These are phyloP conservation scores for Vigna angularis DNA, from an alignment of 306 rosid genomes.

Conservation along the genomic window DNA sequence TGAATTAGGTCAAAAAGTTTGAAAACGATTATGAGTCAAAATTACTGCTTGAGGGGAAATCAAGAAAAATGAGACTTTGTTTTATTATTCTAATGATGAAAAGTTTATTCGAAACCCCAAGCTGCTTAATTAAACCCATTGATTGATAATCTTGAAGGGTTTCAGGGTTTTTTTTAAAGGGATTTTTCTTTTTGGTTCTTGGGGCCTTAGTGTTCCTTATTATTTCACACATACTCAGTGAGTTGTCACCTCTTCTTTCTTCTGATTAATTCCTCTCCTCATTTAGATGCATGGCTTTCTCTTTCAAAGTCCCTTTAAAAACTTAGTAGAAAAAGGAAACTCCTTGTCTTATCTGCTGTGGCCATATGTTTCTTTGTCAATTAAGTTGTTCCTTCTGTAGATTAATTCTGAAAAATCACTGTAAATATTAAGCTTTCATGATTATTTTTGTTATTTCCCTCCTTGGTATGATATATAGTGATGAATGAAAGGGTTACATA, in stretches of 20 bases:
- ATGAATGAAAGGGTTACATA: slow-evolving; percentile 15
- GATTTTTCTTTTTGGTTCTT: slow-evolving; percentile 6
- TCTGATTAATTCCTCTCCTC: slow-evolving; percentile 25
- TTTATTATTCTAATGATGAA: slow-evolving; percentile 34
- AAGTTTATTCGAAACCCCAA: slow-evolving; percentile 27
- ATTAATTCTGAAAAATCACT: slow-evolving; percentile 17
- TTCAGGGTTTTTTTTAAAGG: slow-evolving; percentile 6
- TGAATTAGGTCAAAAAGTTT: slow-evolving; percentile 48
- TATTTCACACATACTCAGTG: slow-evolving; percentile 5
- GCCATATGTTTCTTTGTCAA: slow-evolving; percentile 30
- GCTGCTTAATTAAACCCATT: neutral
- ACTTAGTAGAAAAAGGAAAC: slow-evolving; percentile 36
- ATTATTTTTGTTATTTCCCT: slow-evolving; percentile 21
- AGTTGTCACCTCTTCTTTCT: slow-evolving; percentile 32
- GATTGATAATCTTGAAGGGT: slow-evolving; percentile 25
- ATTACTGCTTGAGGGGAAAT: slow-evolving; percentile 19
- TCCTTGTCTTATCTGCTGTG: slow-evolving; percentile 27
- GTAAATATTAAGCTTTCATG: neutral
- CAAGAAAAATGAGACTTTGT: slow-evolving; percentile 5
- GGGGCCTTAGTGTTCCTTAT: slow-evolving; percentile 23
- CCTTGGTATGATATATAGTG: neutral
- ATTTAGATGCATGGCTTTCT: slow-evolving; percentile 29
- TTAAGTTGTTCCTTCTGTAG: slow-evolving; percentile 26
- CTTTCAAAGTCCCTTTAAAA: slow-evolving; percentile 32
- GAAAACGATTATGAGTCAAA: slow-evolving; percentile 29